A percentile compares a stretch with the other conserved stretches of the same genome.
Conservation (phyloP, 2,329 filamentous ascomycete genomes). For the Monilinia polystroma region DNA sequence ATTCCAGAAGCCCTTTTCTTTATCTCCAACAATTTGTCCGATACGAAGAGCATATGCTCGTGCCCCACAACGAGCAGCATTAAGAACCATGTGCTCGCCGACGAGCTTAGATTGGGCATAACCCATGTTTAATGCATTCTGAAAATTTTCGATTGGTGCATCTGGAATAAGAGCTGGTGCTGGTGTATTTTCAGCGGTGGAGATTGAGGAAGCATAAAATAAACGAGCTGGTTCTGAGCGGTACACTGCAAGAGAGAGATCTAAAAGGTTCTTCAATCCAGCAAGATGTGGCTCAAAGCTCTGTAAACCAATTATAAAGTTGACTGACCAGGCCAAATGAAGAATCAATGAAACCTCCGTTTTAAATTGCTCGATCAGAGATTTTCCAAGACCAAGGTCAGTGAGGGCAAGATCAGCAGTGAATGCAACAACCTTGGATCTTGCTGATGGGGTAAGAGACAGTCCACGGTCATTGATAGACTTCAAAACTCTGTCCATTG, state of each 20-base stretch:
- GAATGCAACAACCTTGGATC: constrained; percentile 20
- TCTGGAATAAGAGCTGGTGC: constrained; percentile 41
- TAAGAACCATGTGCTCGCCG: constrained; percentile 47
- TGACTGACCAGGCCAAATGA: constrained; percentile 25
- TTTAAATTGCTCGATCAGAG: constrained; percentile 35
- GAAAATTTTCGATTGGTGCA: constrained; percentile 31
- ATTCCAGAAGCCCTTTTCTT: constrained; percentile 48
- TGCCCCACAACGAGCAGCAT: constrained; percentile 40
- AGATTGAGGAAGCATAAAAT: constrained; percentile 44
- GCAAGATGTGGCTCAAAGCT: constrained; percentile 37
- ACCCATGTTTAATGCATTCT: constrained; percentile 48
- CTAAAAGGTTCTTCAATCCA: constrained; percentile 22
- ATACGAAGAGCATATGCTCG: constrained; percentile 45
- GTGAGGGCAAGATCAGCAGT: constrained; percentile 16
- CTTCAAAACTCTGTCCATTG: constrained; percentile 23
- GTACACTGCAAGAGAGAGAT: constrained; percentile 29
- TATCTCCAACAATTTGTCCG: constrained; percentile 53
- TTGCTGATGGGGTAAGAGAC: constrained; percentile 10
- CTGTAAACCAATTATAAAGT: constrained; percentile 21
- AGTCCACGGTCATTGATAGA: constrained; percentile 22
- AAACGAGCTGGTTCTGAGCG: constrained; percentile 38
- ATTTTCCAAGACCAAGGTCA: constrained; percentile 26
- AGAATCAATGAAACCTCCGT: constrained; percentile 40
- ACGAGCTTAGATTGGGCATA: constrained; percentile 52
- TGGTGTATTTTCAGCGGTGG: constrained; percentile 39